Conservation (phyloP, 768 basidiomycete species). For the Gymnopilus dilepis region DNA sequence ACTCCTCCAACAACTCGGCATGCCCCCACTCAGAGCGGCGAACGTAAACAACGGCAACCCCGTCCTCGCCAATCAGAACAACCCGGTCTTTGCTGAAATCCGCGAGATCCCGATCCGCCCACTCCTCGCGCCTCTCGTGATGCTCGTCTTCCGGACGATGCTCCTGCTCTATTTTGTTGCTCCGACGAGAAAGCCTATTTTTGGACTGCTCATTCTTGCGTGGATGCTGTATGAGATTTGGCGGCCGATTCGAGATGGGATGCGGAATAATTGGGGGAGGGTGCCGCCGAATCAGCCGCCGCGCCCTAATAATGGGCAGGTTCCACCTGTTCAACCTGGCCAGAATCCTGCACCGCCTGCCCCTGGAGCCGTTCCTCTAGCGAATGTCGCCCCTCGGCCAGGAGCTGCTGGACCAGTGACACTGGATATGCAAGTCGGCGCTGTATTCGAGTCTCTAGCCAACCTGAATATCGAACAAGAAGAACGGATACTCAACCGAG, state of each 20-base stretch:
- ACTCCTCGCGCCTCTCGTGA: slow-evolving; percentile 65
- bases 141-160: slow-evolving; percentile 71
- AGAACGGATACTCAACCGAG: slow-evolving; percentile 50
- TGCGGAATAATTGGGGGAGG: slow-evolving; percentile 42
- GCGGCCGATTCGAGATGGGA: slow-evolving; percentile 62
- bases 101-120: slow-evolving; percentile 70
- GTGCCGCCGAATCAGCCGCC: slow-evolving; percentile 32
- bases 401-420: slow-evolving; percentile 25
- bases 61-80: slow-evolving; percentile 28
- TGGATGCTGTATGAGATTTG: slow-evolving; percentile 82
- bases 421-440: slow-evolving; percentile 39
- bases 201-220: slow-evolving; percentile 65
- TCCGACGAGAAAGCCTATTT: slow-evolving; percentile 72
- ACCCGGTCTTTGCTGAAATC: slow-evolving; percentile 43
- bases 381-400: slow-evolving; percentile 21
- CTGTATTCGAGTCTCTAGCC: slow-evolving; percentile 55
- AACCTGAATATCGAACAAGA: slow-evolving; percentile 63
- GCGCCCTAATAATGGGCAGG: slow-evolving; percentile 21
- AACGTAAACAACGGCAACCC: slow-evolving; percentile 40
- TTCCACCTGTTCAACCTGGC: slow-evolving; percentile 11
- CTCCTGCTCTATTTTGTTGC: slow-evolving; percentile 80
- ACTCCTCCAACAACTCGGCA: slow-evolving; percentile 67
- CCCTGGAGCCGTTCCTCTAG: slow-evolving; percentile 19
- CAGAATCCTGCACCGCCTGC: slow-evolving; percentile 13
- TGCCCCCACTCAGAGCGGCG: slow-evolving; percentile 53